These are phyloP conservation scores for Zizania palustris DNA, from an alignment of 202 grass and related monocot species.

Conservation along the genomic window DNA sequence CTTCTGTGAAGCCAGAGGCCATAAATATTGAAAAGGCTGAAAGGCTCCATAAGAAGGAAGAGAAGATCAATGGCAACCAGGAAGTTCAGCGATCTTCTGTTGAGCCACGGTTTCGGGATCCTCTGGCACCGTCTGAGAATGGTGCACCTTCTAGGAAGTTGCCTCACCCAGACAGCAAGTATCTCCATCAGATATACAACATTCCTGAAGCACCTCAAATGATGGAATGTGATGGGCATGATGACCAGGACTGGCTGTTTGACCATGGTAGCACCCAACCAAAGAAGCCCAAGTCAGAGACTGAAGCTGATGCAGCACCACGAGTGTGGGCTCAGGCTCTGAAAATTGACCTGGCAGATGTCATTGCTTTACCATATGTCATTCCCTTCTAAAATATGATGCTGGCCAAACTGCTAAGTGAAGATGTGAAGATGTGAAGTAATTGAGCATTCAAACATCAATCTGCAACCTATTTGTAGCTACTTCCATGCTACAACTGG, in stretches of 20 bases:
- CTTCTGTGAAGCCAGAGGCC: conserved; percentile 56
- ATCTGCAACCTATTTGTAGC: conserved; percentile 29
- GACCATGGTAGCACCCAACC: conserved; percentile 26
- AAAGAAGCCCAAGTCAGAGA: conserved; percentile 39
- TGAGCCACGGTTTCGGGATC: conserved; percentile 31
- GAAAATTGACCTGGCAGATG: conserved; percentile 51
- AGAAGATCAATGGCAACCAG: conserved; percentile 60
- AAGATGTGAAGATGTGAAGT: conserved; percentile 28
- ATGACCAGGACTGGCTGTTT: conserved; percentile 63
- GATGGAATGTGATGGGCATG: conserved; percentile 50
- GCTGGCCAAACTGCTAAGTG: not conserved
- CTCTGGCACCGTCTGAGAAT: conserved; percentile 40
- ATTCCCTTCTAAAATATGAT: conserved; percentile 58
- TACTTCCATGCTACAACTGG: conserved; percentile 46
- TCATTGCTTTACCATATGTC: conserved; percentile 65
- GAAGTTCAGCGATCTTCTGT: conserved; percentile 47
- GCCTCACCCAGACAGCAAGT: conserved; percentile 61
- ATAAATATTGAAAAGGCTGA: conserved; percentile 51
- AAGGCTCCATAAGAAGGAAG: conserved; percentile 55
- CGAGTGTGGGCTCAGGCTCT: conserved; percentile 62
- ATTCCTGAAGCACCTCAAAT: conserved; percentile 73
- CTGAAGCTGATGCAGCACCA: conserved; percentile 43
- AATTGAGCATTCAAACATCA: conserved; percentile 39
- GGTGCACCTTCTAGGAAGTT: conserved; percentile 37
- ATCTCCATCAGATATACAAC: conserved; percentile 66